Evolutionary conservation across 2,329 filamentous ascomycete species (phyloP), one percentile per base, ranked within the genome.

Genomic region (Stachybotrys echinatus): DNA sequence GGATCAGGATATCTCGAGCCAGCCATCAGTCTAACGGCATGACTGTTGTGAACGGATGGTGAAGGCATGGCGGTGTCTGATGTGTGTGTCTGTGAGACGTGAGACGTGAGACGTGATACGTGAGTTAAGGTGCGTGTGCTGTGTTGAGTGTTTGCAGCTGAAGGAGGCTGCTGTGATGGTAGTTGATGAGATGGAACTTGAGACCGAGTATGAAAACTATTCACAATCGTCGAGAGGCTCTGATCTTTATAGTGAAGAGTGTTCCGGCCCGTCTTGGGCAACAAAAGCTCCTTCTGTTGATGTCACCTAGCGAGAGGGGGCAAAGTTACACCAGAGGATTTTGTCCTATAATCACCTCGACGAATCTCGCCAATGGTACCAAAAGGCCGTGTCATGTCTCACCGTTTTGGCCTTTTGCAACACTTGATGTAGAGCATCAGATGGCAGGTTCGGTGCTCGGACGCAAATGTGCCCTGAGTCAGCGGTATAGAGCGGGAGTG

Each of bases 1-100:
- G 59, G 59, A 42, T 62, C 59, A 46, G 60, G 60, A 42, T 56
- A 53, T 44, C 52, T 53, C 27, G 27, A 34, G 14, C 27, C 27
- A 14, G 27, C 27, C 27, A 5, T 34, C 27, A 34, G 10, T 10
- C 14, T 8, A 34, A 34, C 27, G 27, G 27, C 27, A 34, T 34
- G 27, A 34, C 27, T 34, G 27, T 8, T 34, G 14, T 34, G 5
- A 10, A 34, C 27, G 27, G 27, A 34, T 14, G 5, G n/a, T n/a
- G n/a, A n/a, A n/a, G n/a, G 27, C 27, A 34, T 34, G 10, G 27
- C 14, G 10, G 27, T 34, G 10, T 8, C 10, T 34, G 27, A 5
- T 34, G 27, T 5, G 3, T 34, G 27, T n/a, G n/a, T n/a, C n/a
- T n/a, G n/a, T n/a, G n/a, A n/a, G n/a, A 14, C 27, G 10, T 34